Evolutionary conservation across 208 protist species (phyloP).

Genomic region (Trypanosomatidae sp.): DNA sequence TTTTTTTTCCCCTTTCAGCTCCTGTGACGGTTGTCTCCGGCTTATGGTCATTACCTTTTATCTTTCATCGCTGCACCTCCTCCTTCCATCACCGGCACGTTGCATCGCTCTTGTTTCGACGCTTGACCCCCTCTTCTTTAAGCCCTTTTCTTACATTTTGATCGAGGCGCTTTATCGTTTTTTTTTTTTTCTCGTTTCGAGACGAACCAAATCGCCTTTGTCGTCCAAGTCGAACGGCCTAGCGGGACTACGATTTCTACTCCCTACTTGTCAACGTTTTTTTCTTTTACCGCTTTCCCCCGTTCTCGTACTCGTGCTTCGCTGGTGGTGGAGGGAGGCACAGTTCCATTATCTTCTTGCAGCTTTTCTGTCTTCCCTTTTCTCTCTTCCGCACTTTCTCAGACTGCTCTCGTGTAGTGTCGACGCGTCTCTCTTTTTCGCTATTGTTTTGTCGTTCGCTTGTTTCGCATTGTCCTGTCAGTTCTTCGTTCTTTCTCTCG

Average conservation of each 20-base stretch:
- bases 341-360: not conserved
- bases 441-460: not conserved
- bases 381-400: not conserved
- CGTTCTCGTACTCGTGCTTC: not conserved
- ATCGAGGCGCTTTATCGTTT: not conserved
- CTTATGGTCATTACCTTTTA: not conserved
- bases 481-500: not conserved
- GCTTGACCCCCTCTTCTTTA: not conserved
- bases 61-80: not conserved
- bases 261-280: too few relatives aligned
- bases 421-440: not conserved
- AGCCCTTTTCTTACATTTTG: too few relatives aligned
- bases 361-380: not conserved
- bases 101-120: not conserved
- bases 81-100: not conserved
- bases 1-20: not conserved
- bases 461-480: not conserved
- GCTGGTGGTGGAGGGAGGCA: not conserved
- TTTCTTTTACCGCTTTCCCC: not conserved
- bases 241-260: too few relatives aligned
- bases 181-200: conserved; percentile 17
- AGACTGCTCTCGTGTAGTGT: not conserved
- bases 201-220: conserved; percentile 1
- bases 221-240: too few relatives aligned
- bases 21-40: not conserved